Percentiles rank a stretch among this genome's conserved stretches.
Conservation (phyloP, 352 stramenopile species). For the Globisporangium recalcitrans region DNA sequence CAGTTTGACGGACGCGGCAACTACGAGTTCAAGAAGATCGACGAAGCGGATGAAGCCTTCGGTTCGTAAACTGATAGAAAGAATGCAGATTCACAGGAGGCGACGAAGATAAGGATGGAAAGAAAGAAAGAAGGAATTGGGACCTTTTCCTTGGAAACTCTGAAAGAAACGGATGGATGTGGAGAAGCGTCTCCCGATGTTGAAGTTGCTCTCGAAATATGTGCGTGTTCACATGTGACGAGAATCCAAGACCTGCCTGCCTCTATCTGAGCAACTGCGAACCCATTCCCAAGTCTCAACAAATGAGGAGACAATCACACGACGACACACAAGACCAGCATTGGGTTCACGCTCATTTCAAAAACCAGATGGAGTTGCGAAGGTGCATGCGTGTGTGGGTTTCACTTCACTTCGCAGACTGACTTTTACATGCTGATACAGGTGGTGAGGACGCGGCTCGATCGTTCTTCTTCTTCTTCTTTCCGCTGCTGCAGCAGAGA, state of each 20-base stretch:
- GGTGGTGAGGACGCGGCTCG: background rate
- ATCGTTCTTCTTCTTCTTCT: background rate
- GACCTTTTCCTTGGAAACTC: background rate
- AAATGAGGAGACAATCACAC: background rate
- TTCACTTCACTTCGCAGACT: background rate
- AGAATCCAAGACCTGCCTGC: background rate
- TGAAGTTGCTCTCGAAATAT: background rate
- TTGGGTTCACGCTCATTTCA: background rate
- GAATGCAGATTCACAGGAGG: background rate
- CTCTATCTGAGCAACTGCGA: background rate
- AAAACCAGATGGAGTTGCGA: background rate
- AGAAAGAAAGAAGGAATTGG: background rate
- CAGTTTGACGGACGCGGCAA: slow-evolving; percentile 81
- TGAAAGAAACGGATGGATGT: background rate
- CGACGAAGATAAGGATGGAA: background rate
- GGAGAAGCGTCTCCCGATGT: background rate
- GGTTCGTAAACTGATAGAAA: slow-evolving; percentile 42
- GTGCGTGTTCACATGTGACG: background rate
- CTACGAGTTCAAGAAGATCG: slow-evolving; percentile 87
- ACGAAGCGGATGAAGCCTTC: slow-evolving; percentile 70
- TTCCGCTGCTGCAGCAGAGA: background rate
- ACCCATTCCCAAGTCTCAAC: background rate
- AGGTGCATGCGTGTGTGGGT: background rate
- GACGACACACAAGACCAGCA: background rate
- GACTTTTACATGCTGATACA: background rate